Conservation (phyloP, 2,329 filamentous ascomycete species). For the Cytospora leucostoma region DNA sequence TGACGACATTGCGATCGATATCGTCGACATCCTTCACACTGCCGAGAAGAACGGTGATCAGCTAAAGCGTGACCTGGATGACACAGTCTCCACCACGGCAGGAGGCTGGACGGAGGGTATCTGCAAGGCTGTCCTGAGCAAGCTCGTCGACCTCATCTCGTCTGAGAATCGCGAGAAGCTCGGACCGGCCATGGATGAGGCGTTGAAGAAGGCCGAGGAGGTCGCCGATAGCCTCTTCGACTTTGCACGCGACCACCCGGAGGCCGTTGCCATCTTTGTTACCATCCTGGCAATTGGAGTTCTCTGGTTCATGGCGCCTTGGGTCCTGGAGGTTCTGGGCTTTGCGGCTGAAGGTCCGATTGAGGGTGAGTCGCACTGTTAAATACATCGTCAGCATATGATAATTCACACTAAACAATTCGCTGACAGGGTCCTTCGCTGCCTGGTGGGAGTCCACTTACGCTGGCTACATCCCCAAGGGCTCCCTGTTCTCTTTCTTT, state of each 20-base stretch:
- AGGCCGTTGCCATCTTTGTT: not conserved
- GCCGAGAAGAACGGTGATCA: not conserved
- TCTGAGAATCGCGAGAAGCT: not conserved
- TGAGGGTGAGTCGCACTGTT: not conserved
- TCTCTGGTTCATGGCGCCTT: not conserved
- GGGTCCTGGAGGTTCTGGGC: conserved; percentile 2
- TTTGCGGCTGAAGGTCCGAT: conserved; percentile 2
- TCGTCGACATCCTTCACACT: not conserved
- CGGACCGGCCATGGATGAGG: not conserved
- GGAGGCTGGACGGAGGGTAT: not conserved
- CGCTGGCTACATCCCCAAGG: conserved; percentile 40
- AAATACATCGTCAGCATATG: conserved; percentile 26
- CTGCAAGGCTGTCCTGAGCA: not conserved
- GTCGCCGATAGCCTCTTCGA: not conserved
- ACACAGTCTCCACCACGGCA: not conserved
- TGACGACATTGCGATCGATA: not conserved
- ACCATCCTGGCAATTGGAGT: conserved; percentile 6
- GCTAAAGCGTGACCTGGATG: not conserved
- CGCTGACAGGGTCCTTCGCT: conserved; percentile 35
- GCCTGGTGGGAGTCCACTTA: conserved; percentile 41
- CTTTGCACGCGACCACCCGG: not conserved
- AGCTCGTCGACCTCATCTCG: not conserved
- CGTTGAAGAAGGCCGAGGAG: not conserved
- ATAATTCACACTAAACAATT: too few species aligned
- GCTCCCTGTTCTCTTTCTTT: conserved; percentile 43